Conservation (phyloP, 805 yeast species). For the Kluyveromyces dobzhanskii region DNA sequence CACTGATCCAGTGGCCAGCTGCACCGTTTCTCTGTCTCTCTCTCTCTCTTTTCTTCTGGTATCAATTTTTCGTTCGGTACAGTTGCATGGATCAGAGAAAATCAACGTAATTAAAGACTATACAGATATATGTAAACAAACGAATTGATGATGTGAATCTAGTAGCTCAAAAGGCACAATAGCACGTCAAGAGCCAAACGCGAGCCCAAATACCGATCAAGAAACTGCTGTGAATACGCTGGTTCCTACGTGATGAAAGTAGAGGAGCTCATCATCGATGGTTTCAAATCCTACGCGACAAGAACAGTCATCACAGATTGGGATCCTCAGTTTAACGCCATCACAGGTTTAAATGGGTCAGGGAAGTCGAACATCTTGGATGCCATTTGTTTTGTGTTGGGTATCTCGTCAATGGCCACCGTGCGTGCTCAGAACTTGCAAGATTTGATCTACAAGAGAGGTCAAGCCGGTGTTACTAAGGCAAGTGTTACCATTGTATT, state of each 20-base stretch:
- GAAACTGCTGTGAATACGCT: background rate
- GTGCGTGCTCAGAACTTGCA: constrained; percentile 90
- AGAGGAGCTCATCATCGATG: constrained; percentile 94
- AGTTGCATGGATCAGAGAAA: too few relatives aligned
- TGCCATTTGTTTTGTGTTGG: constrained; percentile 97
- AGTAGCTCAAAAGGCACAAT: too few relatives aligned
- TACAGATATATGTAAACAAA: too few relatives aligned
- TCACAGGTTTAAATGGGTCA: constrained; percentile 95
- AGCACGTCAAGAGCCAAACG: too few relatives aligned
- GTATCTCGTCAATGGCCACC: constrained; percentile 89
- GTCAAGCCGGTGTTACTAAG: constrained; percentile 96
- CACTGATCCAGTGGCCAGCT: too few relatives aligned
- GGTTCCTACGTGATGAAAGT: constrained; percentile 52
- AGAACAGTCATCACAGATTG: constrained; percentile 92
- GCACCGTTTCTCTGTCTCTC: too few relatives aligned
- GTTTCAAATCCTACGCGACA: constrained; percentile 95
- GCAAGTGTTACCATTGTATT: constrained; percentile 96
- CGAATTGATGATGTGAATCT: too few relatives aligned
- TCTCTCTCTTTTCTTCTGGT: too few relatives aligned
- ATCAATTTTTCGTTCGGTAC: too few relatives aligned
- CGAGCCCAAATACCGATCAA: too few relatives aligned
- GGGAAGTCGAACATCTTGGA: constrained; percentile 95
- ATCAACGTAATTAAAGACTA: too few relatives aligned
- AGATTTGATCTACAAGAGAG: constrained; percentile 91
- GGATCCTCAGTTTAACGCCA: constrained; percentile 96